Conservation (phyloP, 2,329 filamentous ascomycete species). For the Chrysosporium queenslandicum region DNA sequence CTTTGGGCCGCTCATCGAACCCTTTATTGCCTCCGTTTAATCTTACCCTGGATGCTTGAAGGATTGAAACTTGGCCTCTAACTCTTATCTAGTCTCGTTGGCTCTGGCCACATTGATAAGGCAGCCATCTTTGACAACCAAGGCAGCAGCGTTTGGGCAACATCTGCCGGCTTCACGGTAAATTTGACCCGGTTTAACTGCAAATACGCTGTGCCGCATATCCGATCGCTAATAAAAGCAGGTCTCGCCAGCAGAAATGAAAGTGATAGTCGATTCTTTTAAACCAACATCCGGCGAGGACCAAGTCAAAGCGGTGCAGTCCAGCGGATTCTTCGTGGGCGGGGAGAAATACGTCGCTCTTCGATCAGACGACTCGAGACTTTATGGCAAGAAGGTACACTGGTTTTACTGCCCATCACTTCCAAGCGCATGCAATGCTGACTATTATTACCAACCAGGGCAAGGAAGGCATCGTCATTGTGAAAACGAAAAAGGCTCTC, state of each 20-base stretch:
- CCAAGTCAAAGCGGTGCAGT: slow-evolving; percentile 56
- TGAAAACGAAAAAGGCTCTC: slow-evolving; percentile 81
- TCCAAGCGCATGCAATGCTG: background rate
- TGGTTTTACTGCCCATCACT: background rate
- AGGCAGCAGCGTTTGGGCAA: slow-evolving; percentile 72
- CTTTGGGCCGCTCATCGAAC: background rate
- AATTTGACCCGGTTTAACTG: slow-evolving; percentile 21
- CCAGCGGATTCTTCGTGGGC: slow-evolving; percentile 63
- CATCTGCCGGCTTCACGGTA: slow-evolving; percentile 63
- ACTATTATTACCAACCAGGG: slow-evolving; percentile 43
- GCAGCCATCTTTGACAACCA: slow-evolving; percentile 73
- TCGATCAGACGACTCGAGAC: slow-evolving; percentile 62
- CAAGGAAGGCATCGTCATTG: slow-evolving; percentile 68
- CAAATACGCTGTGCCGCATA: background rate
- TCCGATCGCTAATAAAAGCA: slow-evolving; percentile 20
- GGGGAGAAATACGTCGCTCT: slow-evolving; percentile 71
- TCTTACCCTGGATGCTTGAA: too few species aligned
- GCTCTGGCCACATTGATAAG: slow-evolving; percentile 68
- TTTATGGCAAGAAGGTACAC: slow-evolving; percentile 76
- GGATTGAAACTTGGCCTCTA: background rate
- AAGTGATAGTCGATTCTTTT: slow-evolving; percentile 43
- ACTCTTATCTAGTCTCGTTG: slow-evolving; percentile 57
- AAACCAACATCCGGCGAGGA: slow-evolving; percentile 41
- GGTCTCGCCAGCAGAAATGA: slow-evolving; percentile 47
- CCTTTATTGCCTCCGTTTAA: background rate